Conservation (phyloP, 2,329 filamentous ascomycete genomes). For the Sordariomycetes sp. region DNA sequence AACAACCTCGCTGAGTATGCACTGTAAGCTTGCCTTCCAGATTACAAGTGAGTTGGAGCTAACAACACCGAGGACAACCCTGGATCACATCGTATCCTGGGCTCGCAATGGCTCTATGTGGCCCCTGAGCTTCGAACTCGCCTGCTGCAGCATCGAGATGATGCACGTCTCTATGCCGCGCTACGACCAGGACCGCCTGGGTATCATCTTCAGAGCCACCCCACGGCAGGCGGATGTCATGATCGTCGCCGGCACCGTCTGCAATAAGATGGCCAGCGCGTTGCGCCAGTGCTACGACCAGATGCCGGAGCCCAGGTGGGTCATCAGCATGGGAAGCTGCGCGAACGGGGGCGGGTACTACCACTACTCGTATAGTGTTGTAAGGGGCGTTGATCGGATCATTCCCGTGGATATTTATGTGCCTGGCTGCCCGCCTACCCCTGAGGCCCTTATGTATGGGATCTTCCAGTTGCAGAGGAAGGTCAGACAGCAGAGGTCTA, state of each 20-base stretch:
- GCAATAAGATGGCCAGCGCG: constrained; percentile 60
- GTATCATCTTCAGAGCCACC: constrained; percentile 59
- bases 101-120: constrained; percentile 49
- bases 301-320: constrained; percentile 57
- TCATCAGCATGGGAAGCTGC: constrained; percentile 61
- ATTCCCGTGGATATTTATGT: constrained; percentile 62
- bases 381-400: constrained; percentile 55
- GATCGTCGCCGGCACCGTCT: constrained; percentile 58
- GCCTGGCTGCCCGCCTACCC: constrained; percentile 48
- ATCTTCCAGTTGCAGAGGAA: constrained; percentile 64
- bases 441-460: constrained; percentile 39
- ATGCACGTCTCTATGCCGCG: constrained; percentile 54
- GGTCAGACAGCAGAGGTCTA: constrained; percentile 44
- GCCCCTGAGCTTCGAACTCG: constrained; percentile 53
- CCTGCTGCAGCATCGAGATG: constrained; percentile 56
- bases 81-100: constrained; percentile 49
- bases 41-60: not conserved
- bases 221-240: constrained; percentile 57
- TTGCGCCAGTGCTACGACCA: constrained; percentile 57
- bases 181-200: constrained; percentile 55
- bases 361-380: constrained; percentile 62
- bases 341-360: constrained; percentile 68
- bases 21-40: constrained; percentile 6
- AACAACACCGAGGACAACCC: constrained; percentile 31
- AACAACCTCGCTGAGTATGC: constrained; percentile 8